Evolutionary conservation across 768 basidiomycete species (phyloP), one percentile per base, ranked within the genome.

Genomic region (Tulasnella sp.): DNA sequence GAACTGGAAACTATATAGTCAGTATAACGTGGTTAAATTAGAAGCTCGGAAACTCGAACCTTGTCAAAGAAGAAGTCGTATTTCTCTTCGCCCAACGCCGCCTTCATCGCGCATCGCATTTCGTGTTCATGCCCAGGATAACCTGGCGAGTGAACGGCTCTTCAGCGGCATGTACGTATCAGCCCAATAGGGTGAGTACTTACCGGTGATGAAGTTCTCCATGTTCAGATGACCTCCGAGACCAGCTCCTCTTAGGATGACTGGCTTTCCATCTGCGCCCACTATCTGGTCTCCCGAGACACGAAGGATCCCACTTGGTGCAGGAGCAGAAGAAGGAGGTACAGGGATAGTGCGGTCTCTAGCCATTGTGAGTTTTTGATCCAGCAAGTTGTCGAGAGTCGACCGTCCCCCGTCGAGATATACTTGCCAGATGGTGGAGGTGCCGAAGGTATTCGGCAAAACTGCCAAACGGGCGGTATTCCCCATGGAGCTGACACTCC

Each of bases 21-120:
- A 71, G 72, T 12, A 39, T 7, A 16, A 11, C 14, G 22, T 0
- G 40, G 11, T 35, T 22, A 19, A 34, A 67, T 12, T 69, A 29
- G 19, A 26, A 35, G 19, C 41, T 40, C n/a, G 4, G 34, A 36
- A 34, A 35, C 9, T 69, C 79, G 34, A 72, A 88, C 91, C 83
- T 89, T 91, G 83, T 93, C 90, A 77, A 93, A 94, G 83, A 92
- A 94, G 78, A 88, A 88, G 14, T 87, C 87, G 11, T 89, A 86
- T 78, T 90, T 79, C 40, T 80, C 65, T 66, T 84, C 73, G 0
- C 91, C 92, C 26, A 93, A 82, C 1, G 86, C 84, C 12, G 85
- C 82, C 26, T 85, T 83, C n/a, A 94, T 81, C 0, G 87, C 87
- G 22, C 85, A 86, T 41, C 91, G 87, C 74, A 92, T 89, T 79